Evolutionary conservation across 2,329 filamentous ascomycete species (phyloP).

Genomic region (Volutella citrinella): DNA sequence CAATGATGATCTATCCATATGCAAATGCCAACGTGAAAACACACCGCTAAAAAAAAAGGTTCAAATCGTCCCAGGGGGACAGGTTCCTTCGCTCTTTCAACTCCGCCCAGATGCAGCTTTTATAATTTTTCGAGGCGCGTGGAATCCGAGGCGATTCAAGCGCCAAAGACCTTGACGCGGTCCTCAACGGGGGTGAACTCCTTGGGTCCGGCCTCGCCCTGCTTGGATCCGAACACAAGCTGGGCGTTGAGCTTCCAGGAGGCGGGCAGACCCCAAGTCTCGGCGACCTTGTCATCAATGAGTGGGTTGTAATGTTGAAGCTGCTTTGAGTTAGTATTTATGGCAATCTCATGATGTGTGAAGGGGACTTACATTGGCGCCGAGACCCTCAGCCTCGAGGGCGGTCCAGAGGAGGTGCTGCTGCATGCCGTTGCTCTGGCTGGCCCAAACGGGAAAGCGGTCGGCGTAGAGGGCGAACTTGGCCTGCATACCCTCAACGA

Average conservation of each 20-base stretch:
- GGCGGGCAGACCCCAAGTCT: conserved; percentile 66
- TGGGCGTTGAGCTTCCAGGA: conserved; percentile 79
- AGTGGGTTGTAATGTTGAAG: conserved; percentile 93
- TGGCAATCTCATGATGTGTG: too few species aligned
- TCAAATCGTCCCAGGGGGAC: too few species aligned
- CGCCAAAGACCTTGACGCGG: conserved; percentile 63
- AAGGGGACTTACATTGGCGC: too few species aligned
- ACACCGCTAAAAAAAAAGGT: too few species aligned
- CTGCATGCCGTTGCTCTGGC: conserved; percentile 74
- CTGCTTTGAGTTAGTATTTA: too few species aligned
- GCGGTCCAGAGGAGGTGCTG: conserved; percentile 80
- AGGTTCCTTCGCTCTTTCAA: conserved; percentile 7
- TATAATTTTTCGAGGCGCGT: too few species aligned
- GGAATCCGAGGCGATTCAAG: too few species aligned
- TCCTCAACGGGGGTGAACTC: conserved; percentile 61
- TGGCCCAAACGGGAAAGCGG: conserved; percentile 73
- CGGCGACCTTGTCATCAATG: conserved; percentile 68
- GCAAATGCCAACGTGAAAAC: too few species aligned
- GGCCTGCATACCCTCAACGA: conserved; percentile 63
- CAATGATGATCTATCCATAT: too few species aligned
- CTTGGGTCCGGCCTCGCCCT: conserved; percentile 60
- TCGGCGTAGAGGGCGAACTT: conserved; percentile 73
- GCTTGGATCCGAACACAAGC: conserved; percentile 75
- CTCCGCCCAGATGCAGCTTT: conserved; percentile 13
- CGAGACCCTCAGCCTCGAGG: conserved; percentile 78